Base-by-base conservation (phyloP, 2,329 filamentous ascomycete genomes). In the Beauveria australis region DNA sequence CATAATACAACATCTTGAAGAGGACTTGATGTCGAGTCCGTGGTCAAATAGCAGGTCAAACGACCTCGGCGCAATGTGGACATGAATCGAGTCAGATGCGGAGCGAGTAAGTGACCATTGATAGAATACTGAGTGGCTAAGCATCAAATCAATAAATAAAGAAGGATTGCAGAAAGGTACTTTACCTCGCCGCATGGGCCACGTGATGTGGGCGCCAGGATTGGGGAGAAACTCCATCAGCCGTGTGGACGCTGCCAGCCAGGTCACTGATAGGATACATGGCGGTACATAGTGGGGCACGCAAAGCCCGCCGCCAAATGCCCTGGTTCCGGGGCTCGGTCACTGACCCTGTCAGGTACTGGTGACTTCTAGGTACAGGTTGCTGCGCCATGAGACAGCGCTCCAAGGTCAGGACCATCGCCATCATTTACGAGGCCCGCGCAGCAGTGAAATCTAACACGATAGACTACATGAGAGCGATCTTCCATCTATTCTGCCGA, bases 291-390 rank as follows among this genome's bases (percentile, higher is more conserved):
- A n/a, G 60, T 53, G 60, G 53, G 30, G 60, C 60, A 12, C 24
- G 5, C 37, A 41, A 57, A 28, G 40, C 46, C 28, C 44, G 37
- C 53, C n/a, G 47, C n/a, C 40, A 61, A 43, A 18, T 52, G 59
- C 46, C 44, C 47, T 26, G 53, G 33, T 61, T 56, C 59, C 53
- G 52, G 56, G 59, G 53, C 53, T 52, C 28, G 10, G 37, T 14
- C 26, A n/a, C 41, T 19, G 18, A 26, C 43, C 30, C 30, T 46
- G 60, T 12, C 24, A 61, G 60, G 60, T 58, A 61, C 59, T 26
- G 40, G 49, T 61, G 53, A 61, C 60, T 60, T 60, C 28, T 53
- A n/a, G n/a, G n/a, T n/a, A 48, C 53, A 61, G 40, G 53, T 40
- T 55, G 47, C 53, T 53, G 47, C 47, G 48, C 53, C 60, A 30